A percentile compares a stretch with the other conserved stretches of the same genome.
phyloP scores from a whole-genome alignment of 2,329 filamentous ascomycete species.

The Calonectria fujianensis region DNA sequence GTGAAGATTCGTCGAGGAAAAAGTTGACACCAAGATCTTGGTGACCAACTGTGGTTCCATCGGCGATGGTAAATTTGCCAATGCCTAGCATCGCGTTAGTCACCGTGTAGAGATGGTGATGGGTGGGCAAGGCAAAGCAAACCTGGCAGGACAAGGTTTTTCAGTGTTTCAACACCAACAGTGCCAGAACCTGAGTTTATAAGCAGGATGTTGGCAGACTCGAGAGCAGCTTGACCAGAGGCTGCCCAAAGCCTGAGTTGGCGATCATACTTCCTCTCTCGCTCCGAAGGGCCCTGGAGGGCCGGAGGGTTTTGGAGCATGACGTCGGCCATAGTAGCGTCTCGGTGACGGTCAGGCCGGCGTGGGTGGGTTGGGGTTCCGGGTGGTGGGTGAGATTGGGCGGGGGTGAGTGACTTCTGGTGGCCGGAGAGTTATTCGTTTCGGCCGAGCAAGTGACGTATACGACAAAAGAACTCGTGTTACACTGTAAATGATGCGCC shows the following conservation, averaged over 20 bases:
- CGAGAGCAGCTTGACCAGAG: constrained; percentile 90
- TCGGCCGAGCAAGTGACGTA: not conserved
- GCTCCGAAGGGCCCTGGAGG: constrained; percentile 74
- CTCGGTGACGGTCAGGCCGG: constrained; percentile 4
- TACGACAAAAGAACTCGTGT: not conserved
- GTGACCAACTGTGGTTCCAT: constrained; percentile 85
- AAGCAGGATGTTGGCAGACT: constrained; percentile 92
- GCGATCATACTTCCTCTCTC: constrained; percentile 90
- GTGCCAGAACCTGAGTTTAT: constrained; percentile 92
- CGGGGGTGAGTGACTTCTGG: constrained; percentile 28
- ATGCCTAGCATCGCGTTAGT: constrained; percentile 74
- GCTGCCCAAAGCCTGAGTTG: constrained; percentile 97
- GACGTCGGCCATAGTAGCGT: constrained; percentile 55
- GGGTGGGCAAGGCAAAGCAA: constrained; percentile 45
- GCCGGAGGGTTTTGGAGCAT: constrained; percentile 57
- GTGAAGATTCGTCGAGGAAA: constrained; percentile 87
- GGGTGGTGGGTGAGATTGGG: constrained; percentile 17
- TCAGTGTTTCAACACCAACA: constrained; percentile 91
- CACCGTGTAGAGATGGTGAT: not conserved
- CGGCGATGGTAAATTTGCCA: constrained; percentile 92
- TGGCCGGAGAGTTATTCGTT: not conserved
- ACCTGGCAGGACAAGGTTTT: constrained; percentile 97
- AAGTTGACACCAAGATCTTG: constrained; percentile 96
- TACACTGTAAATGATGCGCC: constrained; percentile 1
- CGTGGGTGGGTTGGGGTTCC: constrained; percentile 22